Evolutionary conservation across 805 yeast species (phyloP).

Genomic region (Cyberlindnera americana): DNA sequence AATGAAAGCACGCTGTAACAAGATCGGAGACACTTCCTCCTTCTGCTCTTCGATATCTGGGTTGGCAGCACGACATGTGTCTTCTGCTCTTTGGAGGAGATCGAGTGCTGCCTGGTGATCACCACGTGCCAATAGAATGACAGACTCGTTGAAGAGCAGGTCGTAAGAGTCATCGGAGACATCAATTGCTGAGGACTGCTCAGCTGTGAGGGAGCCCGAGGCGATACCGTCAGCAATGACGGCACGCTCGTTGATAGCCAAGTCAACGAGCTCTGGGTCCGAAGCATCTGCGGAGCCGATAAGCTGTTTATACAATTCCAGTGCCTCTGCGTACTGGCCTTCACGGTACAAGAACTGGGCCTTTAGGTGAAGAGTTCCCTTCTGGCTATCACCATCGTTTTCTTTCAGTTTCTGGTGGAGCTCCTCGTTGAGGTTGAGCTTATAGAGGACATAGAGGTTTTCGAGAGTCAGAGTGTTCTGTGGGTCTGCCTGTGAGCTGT

Average conservation of each 20-base stretch:
- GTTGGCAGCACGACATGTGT: conserved; percentile 37
- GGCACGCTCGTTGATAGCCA: conserved; percentile 68
- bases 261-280: conserved; percentile 44
- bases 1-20: conserved; percentile 57
- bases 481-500: conserved; percentile 31
- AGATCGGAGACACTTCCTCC: conserved; percentile 56
- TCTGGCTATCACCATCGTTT: conserved; percentile 20
- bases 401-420: conserved; percentile 28
- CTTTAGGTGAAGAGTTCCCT: conserved; percentile 45
- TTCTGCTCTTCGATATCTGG: conserved; percentile 36
- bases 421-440: conserved; percentile 37
- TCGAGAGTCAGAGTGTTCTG: conserved; percentile 44
- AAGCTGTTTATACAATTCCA: conserved; percentile 47
- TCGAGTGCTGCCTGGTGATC: conserved; percentile 39
- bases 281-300: conserved; percentile 33
- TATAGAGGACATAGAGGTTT: conserved; percentile 60
- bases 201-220: conserved; percentile 15
- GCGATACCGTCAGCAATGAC: conserved; percentile 47
- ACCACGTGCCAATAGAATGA: conserved; percentile 46
- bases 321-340: conserved; percentile 50
- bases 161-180: conserved; percentile 47
- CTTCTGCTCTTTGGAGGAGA: conserved; percentile 43
- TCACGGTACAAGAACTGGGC: conserved; percentile 51
- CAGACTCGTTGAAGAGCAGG: conserved; percentile 58
- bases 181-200: conserved; percentile 13